Conservation (phyloP, 176 grass and related monocot species). For the Phyllostachys edulis region DNA sequence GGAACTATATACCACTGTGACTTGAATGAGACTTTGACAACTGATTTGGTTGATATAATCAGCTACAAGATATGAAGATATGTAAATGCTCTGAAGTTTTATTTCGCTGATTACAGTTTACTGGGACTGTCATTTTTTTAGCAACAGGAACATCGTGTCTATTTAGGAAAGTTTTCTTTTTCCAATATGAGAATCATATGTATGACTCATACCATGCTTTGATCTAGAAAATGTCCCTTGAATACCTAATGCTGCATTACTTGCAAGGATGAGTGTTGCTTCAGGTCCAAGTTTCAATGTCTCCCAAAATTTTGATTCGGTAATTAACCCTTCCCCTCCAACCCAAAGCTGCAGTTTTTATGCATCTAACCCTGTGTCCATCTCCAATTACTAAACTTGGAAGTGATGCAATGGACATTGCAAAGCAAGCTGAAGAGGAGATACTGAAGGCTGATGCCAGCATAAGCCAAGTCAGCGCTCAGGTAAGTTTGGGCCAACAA, state of each 20-base stretch:
- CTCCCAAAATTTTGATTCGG: constrained; percentile 64
- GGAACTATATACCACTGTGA: too few species aligned
- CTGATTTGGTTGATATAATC: not conserved
- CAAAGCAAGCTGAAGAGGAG: constrained; percentile 69
- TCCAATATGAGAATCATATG: not conserved
- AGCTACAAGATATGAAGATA: constrained; percentile 13
- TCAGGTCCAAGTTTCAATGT: constrained; percentile 83
- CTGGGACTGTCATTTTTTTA: not conserved
- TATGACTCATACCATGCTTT: constrained; percentile 12
- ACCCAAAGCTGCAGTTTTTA: not conserved
- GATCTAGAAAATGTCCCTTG: constrained; percentile 86
- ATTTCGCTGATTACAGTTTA: constrained; percentile 2
- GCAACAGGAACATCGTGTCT: not conserved
- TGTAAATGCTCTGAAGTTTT: not conserved
- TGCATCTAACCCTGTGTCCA: not conserved
- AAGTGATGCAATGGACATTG: constrained; percentile 84
- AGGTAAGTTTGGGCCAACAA: constrained; percentile 69
- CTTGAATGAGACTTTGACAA: constrained; percentile 16
- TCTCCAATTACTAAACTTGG: constrained; percentile 27
- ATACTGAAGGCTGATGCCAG: constrained; percentile 65
- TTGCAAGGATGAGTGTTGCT: constrained; percentile 73
- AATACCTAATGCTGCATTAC: constrained; percentile 71
- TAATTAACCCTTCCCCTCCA: constrained; percentile 40
- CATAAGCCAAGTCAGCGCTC: constrained; percentile 84
- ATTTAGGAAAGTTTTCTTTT: not conserved